These are phyloP conservation scores for Iberis amara DNA, from an alignment of 441 rosid species.

Conservation along the genomic window DNA sequence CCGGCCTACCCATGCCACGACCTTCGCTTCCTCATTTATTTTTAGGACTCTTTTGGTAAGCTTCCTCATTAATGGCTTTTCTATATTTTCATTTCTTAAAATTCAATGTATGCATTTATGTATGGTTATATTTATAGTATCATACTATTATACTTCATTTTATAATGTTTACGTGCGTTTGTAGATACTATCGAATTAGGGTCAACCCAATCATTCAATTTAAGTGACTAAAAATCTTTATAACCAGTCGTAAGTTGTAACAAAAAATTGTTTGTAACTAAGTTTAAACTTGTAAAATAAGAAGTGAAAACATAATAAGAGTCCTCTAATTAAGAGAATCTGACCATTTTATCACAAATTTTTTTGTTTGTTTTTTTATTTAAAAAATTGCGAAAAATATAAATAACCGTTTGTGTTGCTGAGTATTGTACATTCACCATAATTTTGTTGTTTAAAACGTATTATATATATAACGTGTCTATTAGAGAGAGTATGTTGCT, in stretches of 20 bases:
- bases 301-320: too few relatives aligned
- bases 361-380: too few relatives aligned
- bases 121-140: neutral
- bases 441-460: slow-evolving; percentile 8
- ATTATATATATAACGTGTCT: neutral
- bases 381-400: too few relatives aligned
- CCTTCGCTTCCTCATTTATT: slow-evolving; percentile 18
- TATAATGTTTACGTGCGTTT: neutral
- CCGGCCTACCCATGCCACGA: slow-evolving; percentile 21
- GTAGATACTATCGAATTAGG: neutral
- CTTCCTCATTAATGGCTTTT: slow-evolving; percentile 24
- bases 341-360: too few relatives aligned
- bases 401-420: slow-evolving; percentile 4
- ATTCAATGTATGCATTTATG: slow-evolving; percentile 19
- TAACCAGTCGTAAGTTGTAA: neutral
- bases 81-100: neutral
- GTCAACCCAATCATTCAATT: neutral
- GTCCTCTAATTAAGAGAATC: too few relatives aligned
- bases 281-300: neutral
- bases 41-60: slow-evolving; percentile 23
- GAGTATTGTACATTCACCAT: neutral
- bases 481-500: too few relatives aligned
- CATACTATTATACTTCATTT: neutral
- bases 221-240: neutral
- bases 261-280: neutral